Percentiles rank a stretch among this genome's conserved stretches.
Evolutionary conservation across 108 stramenopile species (phyloP).

Genomic region (Phaeodactylum tricornutum): DNA sequence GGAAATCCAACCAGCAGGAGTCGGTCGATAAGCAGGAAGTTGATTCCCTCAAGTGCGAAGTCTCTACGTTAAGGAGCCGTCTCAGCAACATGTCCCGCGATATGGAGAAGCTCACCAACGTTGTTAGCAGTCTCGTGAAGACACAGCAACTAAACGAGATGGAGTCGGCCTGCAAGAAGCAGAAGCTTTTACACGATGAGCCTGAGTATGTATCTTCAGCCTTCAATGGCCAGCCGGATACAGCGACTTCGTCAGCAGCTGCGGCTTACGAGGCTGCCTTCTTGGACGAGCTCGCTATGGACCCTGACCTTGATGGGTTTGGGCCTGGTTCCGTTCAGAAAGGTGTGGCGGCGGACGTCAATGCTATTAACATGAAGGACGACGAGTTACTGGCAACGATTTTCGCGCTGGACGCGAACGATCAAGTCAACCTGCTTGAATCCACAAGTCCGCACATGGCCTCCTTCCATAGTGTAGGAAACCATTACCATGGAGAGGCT

Average conservation of each 20-base stretch:
- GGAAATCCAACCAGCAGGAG: constrained; percentile 60
- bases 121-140: constrained; percentile 3
- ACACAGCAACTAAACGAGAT: neutral
- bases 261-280: too few species aligned
- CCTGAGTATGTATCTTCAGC: too few species aligned
- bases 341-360: too few species aligned
- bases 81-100: constrained; percentile 27
- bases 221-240: too few species aligned
- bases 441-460: too few species aligned
- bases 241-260: too few species aligned
- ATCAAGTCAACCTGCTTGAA: constrained; percentile 6
- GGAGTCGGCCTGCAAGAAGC: too few species aligned
- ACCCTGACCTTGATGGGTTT: too few species aligned
- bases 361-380: too few species aligned
- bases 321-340: too few species aligned
- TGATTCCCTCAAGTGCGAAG: constrained; percentile 58
- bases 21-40: constrained; percentile 63
- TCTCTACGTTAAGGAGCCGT: constrained; percentile 23
- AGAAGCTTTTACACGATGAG: too few species aligned
- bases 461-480: neutral
- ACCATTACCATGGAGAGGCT: neutral
- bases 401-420: constrained; percentile 16
- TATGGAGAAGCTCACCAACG: constrained; percentile 15
- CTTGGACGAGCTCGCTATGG: too few species aligned
- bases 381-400: constrained; percentile 23